Evolutionary conservation across 345 rosid genomes (phyloP).

Genomic region (Salix caprea): DNA sequence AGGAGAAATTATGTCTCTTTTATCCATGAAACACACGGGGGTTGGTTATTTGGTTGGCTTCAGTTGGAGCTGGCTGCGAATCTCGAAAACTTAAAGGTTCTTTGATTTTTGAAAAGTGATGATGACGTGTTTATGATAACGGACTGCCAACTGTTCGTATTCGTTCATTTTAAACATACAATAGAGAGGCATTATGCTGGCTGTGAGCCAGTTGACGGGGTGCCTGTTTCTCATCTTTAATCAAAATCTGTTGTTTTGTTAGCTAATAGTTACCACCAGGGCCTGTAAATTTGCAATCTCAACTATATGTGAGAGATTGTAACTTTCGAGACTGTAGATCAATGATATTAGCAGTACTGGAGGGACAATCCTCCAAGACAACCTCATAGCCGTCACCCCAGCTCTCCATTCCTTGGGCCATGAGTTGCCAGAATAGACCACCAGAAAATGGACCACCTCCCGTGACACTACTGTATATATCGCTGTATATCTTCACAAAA

Average conservation of each 20-base stretch:
- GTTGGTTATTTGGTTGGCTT: constrained; percentile 8
- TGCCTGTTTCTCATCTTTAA: too few species aligned
- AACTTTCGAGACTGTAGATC: constrained; percentile 52
- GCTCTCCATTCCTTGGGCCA: constrained; percentile 40
- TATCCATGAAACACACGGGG: background rate
- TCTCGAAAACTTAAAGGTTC: constrained; percentile 43
- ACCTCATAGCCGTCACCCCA: constrained; percentile 62
- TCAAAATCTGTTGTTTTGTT: too few species aligned
- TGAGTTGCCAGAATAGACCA: constrained; percentile 70
- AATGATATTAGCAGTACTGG: constrained; percentile 47
- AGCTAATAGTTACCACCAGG: too few species aligned
- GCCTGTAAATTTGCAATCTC: too few species aligned
- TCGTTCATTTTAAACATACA: background rate
- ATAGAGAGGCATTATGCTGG: background rate
- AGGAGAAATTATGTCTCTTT: too few species aligned
- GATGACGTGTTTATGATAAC: constrained; percentile 9
- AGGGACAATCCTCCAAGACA: constrained; percentile 45
- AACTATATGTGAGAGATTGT: constrained; percentile 11
- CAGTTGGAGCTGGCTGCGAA: constrained; percentile 38
- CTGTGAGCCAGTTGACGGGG: too few species aligned
- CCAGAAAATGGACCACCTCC: constrained; percentile 47
- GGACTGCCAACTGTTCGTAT: constrained; percentile 16
- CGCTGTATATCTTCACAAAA: constrained; percentile 38
- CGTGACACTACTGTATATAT: constrained; percentile 43
- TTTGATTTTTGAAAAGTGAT: too few species aligned